Base-by-base conservation (phyloP, 768 basidiomycete genomes). In the Naematelia aurantialba region DNA sequence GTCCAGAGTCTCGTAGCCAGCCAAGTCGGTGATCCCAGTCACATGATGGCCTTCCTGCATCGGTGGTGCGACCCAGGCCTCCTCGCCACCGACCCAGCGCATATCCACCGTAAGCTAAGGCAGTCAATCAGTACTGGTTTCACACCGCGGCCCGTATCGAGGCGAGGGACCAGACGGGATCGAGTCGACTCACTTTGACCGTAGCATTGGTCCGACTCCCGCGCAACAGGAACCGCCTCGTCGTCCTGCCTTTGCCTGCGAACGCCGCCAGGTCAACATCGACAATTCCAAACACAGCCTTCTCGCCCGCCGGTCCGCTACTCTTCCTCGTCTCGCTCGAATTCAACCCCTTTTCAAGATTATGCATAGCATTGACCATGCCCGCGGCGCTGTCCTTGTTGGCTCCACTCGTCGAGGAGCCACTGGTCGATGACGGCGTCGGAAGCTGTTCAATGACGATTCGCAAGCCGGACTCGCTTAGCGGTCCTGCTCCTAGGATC, bases 41-140 rank as follows among this genome's bases (percentile, higher is more conserved):
- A 71, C 69, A 52, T 71, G 69, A 48, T 73, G 72, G 8, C 72
- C 72, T 46, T 69, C 69, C 19, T 61, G 50, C 52, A 70, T 46
- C 5, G 69, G 67, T 25, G 72, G 69, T 1, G 69, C 68, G n/a
- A 55, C 60, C 65, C 65, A 73, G 10, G 52, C 24, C 25, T 63
- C 61, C 34, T 70, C 71, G 0, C 71, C 71, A 12, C 66, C 66
- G 5, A 70, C 30, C 55, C 59, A 68, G 17, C 46, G 55, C 65
- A 73, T 66, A 30, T 73, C 69, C 13, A 73, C 63, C 1, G 69
- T 56, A 11, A 67, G 47, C 66, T 67, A 29, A 2, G 45, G n/a
- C n/a, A n/a, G n/a, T n/a, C n/a, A n/a, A n/a, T n/a, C n/a, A n/a
- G n/a, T 21, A n/a, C n/a, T n/a, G n/a, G n/a, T n/a, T n/a, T n/a